Base-by-base conservation (phyloP, 257 asterid species). In the Penstemon newberryi region DNA sequence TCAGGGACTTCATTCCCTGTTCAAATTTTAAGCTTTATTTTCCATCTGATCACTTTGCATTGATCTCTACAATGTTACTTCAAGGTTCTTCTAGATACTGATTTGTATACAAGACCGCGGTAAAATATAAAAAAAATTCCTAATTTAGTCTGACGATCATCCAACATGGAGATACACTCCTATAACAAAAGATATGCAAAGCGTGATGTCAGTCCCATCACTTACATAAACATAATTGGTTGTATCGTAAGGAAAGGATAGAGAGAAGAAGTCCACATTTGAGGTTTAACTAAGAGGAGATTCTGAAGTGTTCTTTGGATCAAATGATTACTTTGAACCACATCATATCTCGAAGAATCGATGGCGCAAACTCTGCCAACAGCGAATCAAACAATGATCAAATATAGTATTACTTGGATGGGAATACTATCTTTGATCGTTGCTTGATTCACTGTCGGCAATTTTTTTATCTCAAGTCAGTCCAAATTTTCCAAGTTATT, bases 401-500 rank as follows among this genome's bases (percentile, higher is more conserved):
- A 42, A 19, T 5, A 13, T 53, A 18, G 36, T 70, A 46, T 65
- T 25, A 25, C 33, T 25, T 25, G 33, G 33, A 25, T 25, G 33
- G 33, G 33, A 25, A 25, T 25, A 25, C 33, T 25, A 25, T 25
- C 33, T 25, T 25, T 25, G 2, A 2, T 25, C 33, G 33, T 25
- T 25, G 33, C 33, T 25, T 25, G 33, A 25, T 25, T 25, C 33
- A 25, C 33, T 25, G 33, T 25, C 33, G 33, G 33, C 33, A 25
- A 25, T 25, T 25, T 25, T 25, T 25, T 25, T 25, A 25, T 25
- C 33, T 25, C 33, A 8, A 42, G 64, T 18, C 60, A 70, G 19
- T 40, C 55, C 39, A 71, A 37, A 47, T 66, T 50, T 49, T 62
- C 57, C 46, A 67, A 12, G 50, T 60, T 36, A 56, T 61, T 59